Conservation (phyloP, 768 basidiomycete genomes). For the Auriscalpium microsporum region DNA sequence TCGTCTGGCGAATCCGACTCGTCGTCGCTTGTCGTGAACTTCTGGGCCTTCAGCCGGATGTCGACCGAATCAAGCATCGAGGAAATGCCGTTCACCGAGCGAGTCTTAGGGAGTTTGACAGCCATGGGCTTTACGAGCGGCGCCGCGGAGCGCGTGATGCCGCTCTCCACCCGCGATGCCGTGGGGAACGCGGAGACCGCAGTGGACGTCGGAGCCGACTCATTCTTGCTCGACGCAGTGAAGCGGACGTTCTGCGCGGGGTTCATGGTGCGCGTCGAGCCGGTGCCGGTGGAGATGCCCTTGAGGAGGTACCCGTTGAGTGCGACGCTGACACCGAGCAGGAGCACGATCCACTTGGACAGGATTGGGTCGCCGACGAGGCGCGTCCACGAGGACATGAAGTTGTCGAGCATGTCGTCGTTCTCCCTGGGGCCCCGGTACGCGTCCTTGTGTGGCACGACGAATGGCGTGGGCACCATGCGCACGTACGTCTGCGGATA, state of each 20-base stretch:
- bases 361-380: constrained; percentile 93
- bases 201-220: neutral
- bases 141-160: constrained; percentile 3
- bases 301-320: constrained; percentile 93
- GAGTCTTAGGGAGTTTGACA: constrained; percentile 12
- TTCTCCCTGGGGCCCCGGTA: neutral
- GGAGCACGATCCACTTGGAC: constrained; percentile 89
- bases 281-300: constrained; percentile 56
- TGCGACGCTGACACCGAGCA: constrained; percentile 76
- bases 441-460: constrained; percentile 13
- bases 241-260: constrained; percentile 16
- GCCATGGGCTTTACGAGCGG: constrained; percentile 15
- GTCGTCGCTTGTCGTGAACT: constrained; percentile 15
- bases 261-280: constrained; percentile 19
- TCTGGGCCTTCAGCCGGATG: constrained; percentile 35
- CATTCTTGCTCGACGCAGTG: constrained; percentile 8
- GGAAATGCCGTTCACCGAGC: constrained; percentile 22
- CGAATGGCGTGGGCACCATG: constrained; percentile 27
- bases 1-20: constrained; percentile 18
- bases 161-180: neutral
- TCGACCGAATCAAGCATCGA: constrained; percentile 55
- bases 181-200: neutral
- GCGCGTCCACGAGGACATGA: constrained; percentile 84
- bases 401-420: constrained; percentile 62
- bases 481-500: constrained; percentile 51